Percentiles rank a stretch among this genome's conserved stretches.
These are phyloP conservation scores for Penicillium samsonianum DNA, from an alignment of 495 filamentous ascomycete species.

Conservation along the genomic window DNA sequence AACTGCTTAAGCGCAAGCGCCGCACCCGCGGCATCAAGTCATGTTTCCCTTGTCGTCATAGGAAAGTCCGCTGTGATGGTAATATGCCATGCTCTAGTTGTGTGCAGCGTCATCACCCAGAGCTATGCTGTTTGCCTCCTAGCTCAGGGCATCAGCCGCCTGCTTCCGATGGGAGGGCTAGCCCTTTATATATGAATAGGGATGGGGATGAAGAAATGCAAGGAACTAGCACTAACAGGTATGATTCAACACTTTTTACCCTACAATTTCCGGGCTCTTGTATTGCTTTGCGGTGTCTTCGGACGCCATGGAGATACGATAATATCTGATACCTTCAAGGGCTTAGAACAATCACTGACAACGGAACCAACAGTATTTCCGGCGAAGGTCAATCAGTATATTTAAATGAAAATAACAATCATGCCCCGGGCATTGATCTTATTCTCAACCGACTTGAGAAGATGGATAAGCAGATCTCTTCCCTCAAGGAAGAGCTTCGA, in stretches of 20 bases:
- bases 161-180: not conserved
- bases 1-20: slow-evolving; percentile 17
- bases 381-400: not conserved
- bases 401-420: not conserved
- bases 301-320: no score
- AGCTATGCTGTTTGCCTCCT: slow-evolving; percentile 49
- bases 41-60: slow-evolving; percentile 37
- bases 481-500: slow-evolving; percentile 25
- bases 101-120: slow-evolving; percentile 60
- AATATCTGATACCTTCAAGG: not conserved
- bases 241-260: not conserved
- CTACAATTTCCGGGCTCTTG: not conserved
- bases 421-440: not conserved
- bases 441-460: slow-evolving; percentile 21
- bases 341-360: not conserved
- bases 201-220: not conserved
- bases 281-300: not conserved
- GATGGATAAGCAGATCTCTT: slow-evolving; percentile 27
- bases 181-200: not conserved
- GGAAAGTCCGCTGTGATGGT: slow-evolving; percentile 60
- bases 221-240: not conserved
- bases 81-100: slow-evolving; percentile 65
- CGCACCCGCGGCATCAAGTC: slow-evolving; percentile 15
- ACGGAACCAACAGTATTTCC: no score
- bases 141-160: slow-evolving; percentile 2